These are phyloP conservation scores for Neovahlkampfia damariscottae DNA, from an alignment of 78 protist species.

Conservation along the genomic window DNA sequence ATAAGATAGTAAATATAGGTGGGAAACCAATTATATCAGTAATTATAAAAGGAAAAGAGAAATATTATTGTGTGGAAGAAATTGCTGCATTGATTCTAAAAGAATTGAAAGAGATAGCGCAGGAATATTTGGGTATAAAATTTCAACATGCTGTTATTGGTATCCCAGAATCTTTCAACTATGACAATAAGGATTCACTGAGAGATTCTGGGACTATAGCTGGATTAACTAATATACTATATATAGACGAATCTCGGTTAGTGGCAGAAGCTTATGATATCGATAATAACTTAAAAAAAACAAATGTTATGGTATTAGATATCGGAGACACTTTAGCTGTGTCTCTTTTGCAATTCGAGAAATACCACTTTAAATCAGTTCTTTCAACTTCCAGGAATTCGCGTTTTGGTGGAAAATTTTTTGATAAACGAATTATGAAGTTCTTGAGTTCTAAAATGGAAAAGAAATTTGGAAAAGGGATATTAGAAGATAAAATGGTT, in stretches of 20 bases:
- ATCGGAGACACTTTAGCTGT: slow-evolving; percentile 99
- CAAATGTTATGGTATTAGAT: slow-evolving; percentile 96
- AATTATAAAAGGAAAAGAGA: slow-evolving; percentile 57
- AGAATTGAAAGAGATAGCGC: slow-evolving; percentile 90
- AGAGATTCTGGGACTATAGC: slow-evolving; percentile 75
- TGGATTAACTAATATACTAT: slow-evolving; percentile 83
- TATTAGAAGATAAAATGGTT: slow-evolving; percentile 65
- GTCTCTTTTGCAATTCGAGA: slow-evolving; percentile 88
- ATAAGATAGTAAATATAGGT: slow-evolving; percentile 62
- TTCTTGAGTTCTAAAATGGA: slow-evolving; percentile 68
- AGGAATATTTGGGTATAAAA: slow-evolving; percentile 44
- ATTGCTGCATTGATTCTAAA: slow-evolving; percentile 94
- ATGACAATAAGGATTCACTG: slow-evolving; percentile 65
- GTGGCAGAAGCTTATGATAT: slow-evolving; percentile 91
- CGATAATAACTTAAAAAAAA: slow-evolving; percentile 68
- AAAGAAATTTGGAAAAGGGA: slow-evolving; percentile 65
- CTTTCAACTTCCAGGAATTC: slow-evolving; percentile 96
- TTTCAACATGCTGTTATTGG: slow-evolving; percentile 59
- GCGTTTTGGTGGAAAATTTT: slow-evolving; percentile 98
- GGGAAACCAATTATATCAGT: slow-evolving; percentile 82
- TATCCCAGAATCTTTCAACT: slow-evolving; percentile 82
- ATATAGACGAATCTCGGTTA: slow-evolving; percentile 99
- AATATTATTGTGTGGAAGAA: slow-evolving; percentile 93
- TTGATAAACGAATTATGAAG: slow-evolving; percentile 88
- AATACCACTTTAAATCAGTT: slow-evolving; percentile 98